Evolutionary conservation across 2,329 filamentous ascomycete genomes (phyloP).

Genomic region (Exophiala sideris): DNA sequence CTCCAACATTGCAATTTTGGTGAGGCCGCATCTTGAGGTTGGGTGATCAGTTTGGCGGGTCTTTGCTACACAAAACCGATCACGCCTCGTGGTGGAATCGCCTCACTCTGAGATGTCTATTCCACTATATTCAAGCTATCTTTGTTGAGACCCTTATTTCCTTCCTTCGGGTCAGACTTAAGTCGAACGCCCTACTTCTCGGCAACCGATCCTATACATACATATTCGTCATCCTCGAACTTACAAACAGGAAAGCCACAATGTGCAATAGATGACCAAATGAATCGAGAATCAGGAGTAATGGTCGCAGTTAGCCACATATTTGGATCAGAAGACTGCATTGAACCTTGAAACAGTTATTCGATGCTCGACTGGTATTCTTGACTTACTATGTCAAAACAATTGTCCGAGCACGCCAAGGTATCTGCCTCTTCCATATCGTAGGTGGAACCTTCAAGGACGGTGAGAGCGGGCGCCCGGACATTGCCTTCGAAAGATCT

Average conservation of each 20-base stretch:
- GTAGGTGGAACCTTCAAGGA: not conserved
- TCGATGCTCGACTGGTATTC: not conserved
- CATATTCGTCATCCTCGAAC: not conserved
- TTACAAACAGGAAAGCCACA: not conserved
- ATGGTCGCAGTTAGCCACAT: not conserved
- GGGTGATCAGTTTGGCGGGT: not conserved
- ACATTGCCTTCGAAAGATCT: not conserved
- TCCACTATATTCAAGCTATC: not conserved
- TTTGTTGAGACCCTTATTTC: not conserved
- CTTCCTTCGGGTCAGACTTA: not conserved
- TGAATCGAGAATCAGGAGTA: not conserved
- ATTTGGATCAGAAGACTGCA: constrained; percentile 1
- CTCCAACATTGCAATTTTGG: too few species aligned
- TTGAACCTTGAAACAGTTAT: not conserved
- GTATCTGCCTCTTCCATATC: not conserved
- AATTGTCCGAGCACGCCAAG: not conserved
- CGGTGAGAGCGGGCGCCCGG: not conserved
- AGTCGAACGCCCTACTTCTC: not conserved
- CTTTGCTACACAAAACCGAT: not conserved
- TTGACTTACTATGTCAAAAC: not conserved
- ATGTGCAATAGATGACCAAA: not conserved
- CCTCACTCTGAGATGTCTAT: not conserved
- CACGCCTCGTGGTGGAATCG: not conserved
- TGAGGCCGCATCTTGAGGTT: too few species aligned
- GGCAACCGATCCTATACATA: not conserved